These are phyloP conservation scores for Colletotrichum lini DNA, from an alignment of 2,329 filamentous ascomycete genomes.

Conservation along the genomic window DNA sequence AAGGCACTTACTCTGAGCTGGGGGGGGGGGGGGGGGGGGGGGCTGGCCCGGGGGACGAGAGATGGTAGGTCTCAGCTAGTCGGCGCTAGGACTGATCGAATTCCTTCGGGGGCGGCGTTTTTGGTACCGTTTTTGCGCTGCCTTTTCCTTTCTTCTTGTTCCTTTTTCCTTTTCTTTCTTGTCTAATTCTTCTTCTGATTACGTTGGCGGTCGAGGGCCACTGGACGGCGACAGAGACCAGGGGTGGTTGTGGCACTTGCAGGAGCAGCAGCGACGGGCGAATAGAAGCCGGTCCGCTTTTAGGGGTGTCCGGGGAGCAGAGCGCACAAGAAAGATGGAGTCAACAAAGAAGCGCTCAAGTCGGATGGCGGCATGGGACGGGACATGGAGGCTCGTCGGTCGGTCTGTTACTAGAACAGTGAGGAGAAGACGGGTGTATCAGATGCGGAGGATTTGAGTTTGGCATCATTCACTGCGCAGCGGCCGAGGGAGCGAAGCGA, in stretches of 20 bases:
- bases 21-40: background rate
- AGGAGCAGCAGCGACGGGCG: background rate
- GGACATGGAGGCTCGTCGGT: background rate
- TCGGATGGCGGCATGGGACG: background rate
- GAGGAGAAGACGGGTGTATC: background rate
- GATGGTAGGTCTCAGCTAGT: conserved; percentile 49
- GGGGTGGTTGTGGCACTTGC: background rate
- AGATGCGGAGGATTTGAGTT: background rate
- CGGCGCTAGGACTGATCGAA: conserved; percentile 48
- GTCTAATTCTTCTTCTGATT: background rate
- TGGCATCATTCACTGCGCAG: background rate
- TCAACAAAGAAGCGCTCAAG: conserved; percentile 33
- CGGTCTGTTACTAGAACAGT: background rate
- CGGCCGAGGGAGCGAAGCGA: background rate
- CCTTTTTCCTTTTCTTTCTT: conserved; percentile 7
- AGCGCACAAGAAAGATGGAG: background rate
- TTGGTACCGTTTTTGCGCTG: background rate
- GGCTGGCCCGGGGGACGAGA: background rate
- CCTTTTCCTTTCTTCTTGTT: background rate
- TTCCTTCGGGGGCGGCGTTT: conserved; percentile 9
- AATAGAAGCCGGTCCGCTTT: background rate
- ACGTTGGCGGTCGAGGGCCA: background rate
- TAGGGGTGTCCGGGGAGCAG: conserved; percentile 29
- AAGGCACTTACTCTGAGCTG: background rate
- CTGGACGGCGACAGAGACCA: conserved; percentile 3